phyloP scores from a whole-genome alignment of 2,329 filamentous ascomycete species.

The Aspergillus terreus region DNA sequence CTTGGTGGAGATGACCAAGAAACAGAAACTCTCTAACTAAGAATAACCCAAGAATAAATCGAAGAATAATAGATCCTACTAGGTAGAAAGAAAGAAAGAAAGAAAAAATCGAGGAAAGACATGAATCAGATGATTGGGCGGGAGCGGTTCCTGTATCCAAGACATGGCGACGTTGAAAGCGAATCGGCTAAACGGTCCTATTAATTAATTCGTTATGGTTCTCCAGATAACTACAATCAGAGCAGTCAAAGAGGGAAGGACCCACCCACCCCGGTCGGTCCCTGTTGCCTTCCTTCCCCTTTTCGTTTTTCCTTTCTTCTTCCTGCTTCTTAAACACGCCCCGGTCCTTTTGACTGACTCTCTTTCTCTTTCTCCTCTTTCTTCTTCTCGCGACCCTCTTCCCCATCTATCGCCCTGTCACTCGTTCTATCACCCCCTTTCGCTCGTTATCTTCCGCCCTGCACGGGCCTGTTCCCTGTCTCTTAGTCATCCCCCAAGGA shows the following conservation, averaged over 20 bases:
- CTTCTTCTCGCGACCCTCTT: neutral
- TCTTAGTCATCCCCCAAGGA: neutral
- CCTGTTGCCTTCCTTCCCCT: constrained; percentile 2
- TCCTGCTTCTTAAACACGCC: constrained; percentile 2
- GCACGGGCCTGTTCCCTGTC: too few species aligned
- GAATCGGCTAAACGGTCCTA: neutral
- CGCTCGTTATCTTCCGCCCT: neutral
- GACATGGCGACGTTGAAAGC: neutral
- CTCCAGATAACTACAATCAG: neutral
- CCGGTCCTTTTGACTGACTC: neutral
- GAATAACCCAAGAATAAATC: too few species aligned
- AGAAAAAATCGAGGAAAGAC: neutral
- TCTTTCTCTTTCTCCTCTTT: constrained; percentile 7
- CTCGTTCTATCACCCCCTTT: neutral
- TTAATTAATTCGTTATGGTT: neutral
- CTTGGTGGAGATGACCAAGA: too few species aligned
- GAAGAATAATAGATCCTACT: too few species aligned
- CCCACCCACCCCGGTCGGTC: too few species aligned
- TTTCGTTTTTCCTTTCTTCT: constrained; percentile 6
- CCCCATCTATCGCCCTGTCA: constrained; percentile 4
- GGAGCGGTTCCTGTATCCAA: constrained; percentile 5
- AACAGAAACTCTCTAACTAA: too few species aligned
- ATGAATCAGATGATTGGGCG: constrained; percentile 4
- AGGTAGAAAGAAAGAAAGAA: too few species aligned
- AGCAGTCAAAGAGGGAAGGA: too few species aligned